Evolutionary conservation across 768 basidiomycete genomes (phyloP), one percentile per base, ranked within the genome.

Genomic region (Polyporus arcularius): DNA sequence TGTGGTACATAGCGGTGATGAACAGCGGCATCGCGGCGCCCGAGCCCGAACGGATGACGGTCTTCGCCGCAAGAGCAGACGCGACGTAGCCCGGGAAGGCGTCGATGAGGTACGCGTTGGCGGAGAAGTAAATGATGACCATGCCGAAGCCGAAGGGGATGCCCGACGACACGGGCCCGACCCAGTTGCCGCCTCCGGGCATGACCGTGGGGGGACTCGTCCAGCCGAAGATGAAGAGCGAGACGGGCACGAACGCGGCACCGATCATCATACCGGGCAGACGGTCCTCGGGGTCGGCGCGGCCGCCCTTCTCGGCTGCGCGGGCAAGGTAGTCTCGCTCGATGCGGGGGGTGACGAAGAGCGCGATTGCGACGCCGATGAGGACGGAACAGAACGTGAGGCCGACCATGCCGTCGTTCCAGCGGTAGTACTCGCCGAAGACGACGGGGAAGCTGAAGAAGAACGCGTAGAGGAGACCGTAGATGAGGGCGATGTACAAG

Each of bases 221-320:
- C 76, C 76, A 77, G 45, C 75, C 76, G 61, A 80, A 76, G 71
- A 77, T 76, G 72, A 80, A 79, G 49, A 79, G 67, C 4, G 75
- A 71, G 55, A 73, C 59, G 54, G 75, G 68, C 32, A 78, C 68
- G 61, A 77, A 75, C 42, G 74, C 73, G 31, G 70, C 72, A 14
- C 73, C 75, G 47, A 77, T 57, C 71, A 79, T 76, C 68, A 76
- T 75, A 8, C 75, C 75, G 53, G 67, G 60, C 32, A 78, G 67
- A 57, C 79, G 73, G 50, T 78, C 76, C 59, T 80, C 79, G 8
- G 79, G 79, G 32, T 79, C 76, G 6, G 76, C 76, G 26, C 64
- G 69, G 2, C 78, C 78, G 45, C 70, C 74, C 58, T 73, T 75
- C 32, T 70, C 76, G 7, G 65, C 67, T 1, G 70, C 65, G 47